Base-by-base conservation (phyloP, 148 eudicot species). In the Pouteria glomerata region DNA sequence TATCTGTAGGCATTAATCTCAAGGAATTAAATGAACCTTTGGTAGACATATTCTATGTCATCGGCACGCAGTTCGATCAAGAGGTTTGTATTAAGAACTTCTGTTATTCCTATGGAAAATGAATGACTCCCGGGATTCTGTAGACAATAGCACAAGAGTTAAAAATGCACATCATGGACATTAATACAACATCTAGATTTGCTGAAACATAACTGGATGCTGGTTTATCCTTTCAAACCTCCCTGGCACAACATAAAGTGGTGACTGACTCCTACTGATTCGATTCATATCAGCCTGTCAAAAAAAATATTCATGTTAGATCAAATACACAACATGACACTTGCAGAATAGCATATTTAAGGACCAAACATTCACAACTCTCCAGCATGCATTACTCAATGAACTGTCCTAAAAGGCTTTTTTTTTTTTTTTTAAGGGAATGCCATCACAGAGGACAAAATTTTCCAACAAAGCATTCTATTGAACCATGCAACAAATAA, bases 31-130 rank as follows among this genome's bases (percentile, higher is more conserved):
- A 56, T 71, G 47, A 50, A 90, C 97, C 92, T 89, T 76, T 93
- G 95, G 72, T 83, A 87, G 69, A 90, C 95, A 80, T 85, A 91
- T 77, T 94, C 98, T 37, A 94, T 89, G 80, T 94, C 98, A 82
- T 94, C 95, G 39, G 98, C 98, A 64, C 82, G 85, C 67, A 94
- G 58, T 77, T 94, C 97, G 72, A 94, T 77, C 87, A 94, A 67
- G 37, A 94, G 85, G 70, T 94, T 91, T 64, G 98, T 83, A 56
- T 87, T 94, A 11, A 94, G 80, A 64, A 83, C 89, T 88, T 94
- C 97, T 33, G 96, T 84, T 61, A 94, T 89, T 41, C 97, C 98
- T 58, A 91, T 85, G 73, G 98, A 94, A 75, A 91, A 94, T 45
- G 95, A 87, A 75, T 73, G 88, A 78, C 90, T 85, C 41, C 98